Conservation (phyloP, 2,329 filamentous ascomycete species). For the Hymenotorrendiella dingleyae region DNA sequence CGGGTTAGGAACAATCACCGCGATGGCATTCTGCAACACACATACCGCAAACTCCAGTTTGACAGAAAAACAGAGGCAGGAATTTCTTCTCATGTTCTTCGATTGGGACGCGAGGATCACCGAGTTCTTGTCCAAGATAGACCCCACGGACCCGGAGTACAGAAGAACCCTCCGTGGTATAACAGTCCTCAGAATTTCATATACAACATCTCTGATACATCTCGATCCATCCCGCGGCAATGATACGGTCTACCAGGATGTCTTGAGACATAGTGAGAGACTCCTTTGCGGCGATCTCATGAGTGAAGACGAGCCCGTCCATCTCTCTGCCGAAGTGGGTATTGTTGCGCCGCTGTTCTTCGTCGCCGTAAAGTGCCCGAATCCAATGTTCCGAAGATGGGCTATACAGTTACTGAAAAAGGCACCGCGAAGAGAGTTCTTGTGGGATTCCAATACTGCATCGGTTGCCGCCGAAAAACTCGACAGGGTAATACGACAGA, state of each 20-base stretch:
- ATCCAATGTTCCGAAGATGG: not conserved
- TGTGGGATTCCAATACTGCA: conserved; percentile 5
- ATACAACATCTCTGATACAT: too few species aligned
- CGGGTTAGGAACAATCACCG: too few species aligned
- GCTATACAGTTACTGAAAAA: not conserved
- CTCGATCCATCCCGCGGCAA: not conserved
- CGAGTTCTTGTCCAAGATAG: not conserved
- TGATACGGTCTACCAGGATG: not conserved
- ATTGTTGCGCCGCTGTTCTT: conserved; percentile 1
- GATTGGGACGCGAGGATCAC: not conserved
- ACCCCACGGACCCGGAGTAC: not conserved
- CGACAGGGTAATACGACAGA: too few species aligned
- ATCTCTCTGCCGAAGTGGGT: conserved; percentile 2
- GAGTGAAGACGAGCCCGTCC: not conserved
- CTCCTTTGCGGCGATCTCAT: not conserved
- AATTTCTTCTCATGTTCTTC: not conserved
- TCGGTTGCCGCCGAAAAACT: too few species aligned
- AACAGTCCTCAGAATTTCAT: not conserved
- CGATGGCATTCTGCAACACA: too few species aligned
- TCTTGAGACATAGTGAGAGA: not conserved
- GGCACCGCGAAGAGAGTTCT: not conserved
- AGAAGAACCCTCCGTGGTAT: not conserved
- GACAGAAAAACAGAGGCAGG: too few species aligned
- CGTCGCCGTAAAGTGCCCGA: conserved; percentile 2
- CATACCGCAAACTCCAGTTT: too few species aligned